Evolutionary conservation across 495 filamentous ascomycete species (phyloP).

Genomic region (Letharia columbiana): DNA sequence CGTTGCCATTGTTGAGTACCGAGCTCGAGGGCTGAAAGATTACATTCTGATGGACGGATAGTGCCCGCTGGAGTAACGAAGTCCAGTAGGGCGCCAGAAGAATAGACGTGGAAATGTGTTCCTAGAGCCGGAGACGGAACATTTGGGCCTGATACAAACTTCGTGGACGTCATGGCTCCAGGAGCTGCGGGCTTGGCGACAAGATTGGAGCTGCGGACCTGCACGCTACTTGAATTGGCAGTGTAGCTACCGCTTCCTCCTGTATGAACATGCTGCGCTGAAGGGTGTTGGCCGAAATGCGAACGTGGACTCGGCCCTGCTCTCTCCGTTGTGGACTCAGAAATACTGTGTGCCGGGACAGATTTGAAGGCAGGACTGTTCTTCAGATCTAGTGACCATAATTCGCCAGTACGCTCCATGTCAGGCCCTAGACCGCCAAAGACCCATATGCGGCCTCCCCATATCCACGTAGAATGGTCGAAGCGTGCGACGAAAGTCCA

Average conservation of each 20-base stretch:
- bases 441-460: conserved; percentile 90
- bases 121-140: conserved; percentile 82
- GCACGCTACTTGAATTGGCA: conserved; percentile 81
- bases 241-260: conserved; percentile 62
- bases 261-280: conserved; percentile 15
- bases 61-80: conserved; percentile 88
- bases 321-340: conserved; percentile 36
- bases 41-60: conserved; percentile 75
- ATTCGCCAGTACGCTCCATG: conserved; percentile 89
- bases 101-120: conserved; percentile 89
- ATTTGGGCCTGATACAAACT: conserved; percentile 80
- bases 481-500: conserved; percentile 93
- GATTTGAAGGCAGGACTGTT: conserved; percentile 76
- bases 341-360: conserved; percentile 56
- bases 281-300: conserved; percentile 19
- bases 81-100: conserved; percentile 84
- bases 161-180: conserved; percentile 79
- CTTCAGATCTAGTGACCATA: conserved; percentile 95
- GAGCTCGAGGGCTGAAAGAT: conserved; percentile 78
- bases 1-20: conserved; percentile 85
- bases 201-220: conserved; percentile 63
- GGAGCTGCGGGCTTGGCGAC: conserved; percentile 66
- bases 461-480: conserved; percentile 88
- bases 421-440: conserved; percentile 89
- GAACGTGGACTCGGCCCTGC: conserved; percentile 17